Conservation (phyloP, 345 rosid genomes). For the Erysimum cheiranthoides region DNA sequence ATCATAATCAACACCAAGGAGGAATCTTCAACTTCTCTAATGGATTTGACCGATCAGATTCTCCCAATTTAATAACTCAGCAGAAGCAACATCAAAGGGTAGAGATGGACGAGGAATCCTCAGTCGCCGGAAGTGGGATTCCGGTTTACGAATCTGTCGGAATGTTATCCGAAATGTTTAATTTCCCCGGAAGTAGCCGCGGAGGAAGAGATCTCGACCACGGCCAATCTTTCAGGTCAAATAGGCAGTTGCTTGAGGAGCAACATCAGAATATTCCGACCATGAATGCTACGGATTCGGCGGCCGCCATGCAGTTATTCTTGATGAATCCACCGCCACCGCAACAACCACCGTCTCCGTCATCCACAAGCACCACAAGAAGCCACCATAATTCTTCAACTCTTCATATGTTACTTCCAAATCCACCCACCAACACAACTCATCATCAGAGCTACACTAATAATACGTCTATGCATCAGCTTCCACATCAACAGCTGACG, state of each 20-base stretch:
- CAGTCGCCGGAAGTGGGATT: slow-evolving; percentile 49
- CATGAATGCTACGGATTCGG: slow-evolving; percentile 70
- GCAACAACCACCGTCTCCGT: slow-evolving; percentile 75
- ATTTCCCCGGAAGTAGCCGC: slow-evolving; percentile 60
- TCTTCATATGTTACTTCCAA: slow-evolving; percentile 88
- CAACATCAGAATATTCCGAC: slow-evolving; percentile 66
- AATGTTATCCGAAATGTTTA: slow-evolving; percentile 97
- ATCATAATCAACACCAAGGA: slow-evolving; percentile 60
- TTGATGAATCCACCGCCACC: slow-evolving; percentile 88
- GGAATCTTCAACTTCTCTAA: slow-evolving; percentile 70
- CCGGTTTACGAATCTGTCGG: slow-evolving; percentile 81
- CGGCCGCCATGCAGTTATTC: slow-evolving; percentile 94
- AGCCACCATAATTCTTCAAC: slow-evolving; percentile 60
- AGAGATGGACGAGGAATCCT: slow-evolving; percentile 65
- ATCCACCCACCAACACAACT: slow-evolving; percentile 46
- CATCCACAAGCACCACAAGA: slow-evolving; percentile 41
- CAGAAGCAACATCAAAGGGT: slow-evolving; percentile 71
- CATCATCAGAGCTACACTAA: slow-evolving; percentile 52
- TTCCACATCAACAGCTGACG: slow-evolving; percentile 58
- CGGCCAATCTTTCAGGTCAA: slow-evolving; percentile 43
- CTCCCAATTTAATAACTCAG: slow-evolving; percentile 48
- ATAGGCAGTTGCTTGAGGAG: slow-evolving; percentile 55
- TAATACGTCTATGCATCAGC: slow-evolving; percentile 48
- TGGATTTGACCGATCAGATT: slow-evolving; percentile 66
- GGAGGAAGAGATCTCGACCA: slow-evolving; percentile 49